Evolutionary conservation across 352 stramenopile species (phyloP), one percentile per base, ranked within the genome.

Genomic region (Pythium dissimile): DNA sequence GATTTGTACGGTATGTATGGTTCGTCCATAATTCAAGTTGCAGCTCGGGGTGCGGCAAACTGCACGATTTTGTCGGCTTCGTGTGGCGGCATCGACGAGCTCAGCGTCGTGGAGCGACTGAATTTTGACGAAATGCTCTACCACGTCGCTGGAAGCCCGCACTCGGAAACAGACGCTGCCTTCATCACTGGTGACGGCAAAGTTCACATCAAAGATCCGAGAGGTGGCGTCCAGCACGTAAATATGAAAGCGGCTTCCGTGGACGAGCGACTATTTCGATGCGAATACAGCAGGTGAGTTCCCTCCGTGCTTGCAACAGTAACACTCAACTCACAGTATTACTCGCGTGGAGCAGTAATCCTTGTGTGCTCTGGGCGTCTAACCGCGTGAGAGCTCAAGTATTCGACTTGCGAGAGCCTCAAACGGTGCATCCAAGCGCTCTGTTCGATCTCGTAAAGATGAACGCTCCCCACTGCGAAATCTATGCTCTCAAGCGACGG

Each of bases 251-350:
- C 48, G 3, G 32, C 43, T 1, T 66, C 44, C 28, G 52, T 54
- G 2, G 56, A 69, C 2, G 68, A 86, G 44, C 76, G 66, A 1
- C 62, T 86, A n/a, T 12, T 73, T 16, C 83, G 70, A 15, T 89
- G 80, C 45, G 83, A 90, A 56, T 93, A 91, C 49, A 76, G 78
- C 10, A 89, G 80, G 82, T 92, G 64, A 30, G 24, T 11, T 18
- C 21, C 24, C 16, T 20, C 35, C 35, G n/a, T 21, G 13, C 18
- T 21, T 27, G 2, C 16, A 6, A 23, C 6, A 26, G 3, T 11
- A 45, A 45, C n/a, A n/a, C n/a, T 45, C 38, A 24, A n/a, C 20
- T 16, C 12, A 16, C 13, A 6, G 7, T 41, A 8, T 41, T 20
- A 6, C 34, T 41, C 34, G 12, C 6, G 20, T 30, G 16, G 7